Evolutionary conservation across 1,284 basidiomycete genomes (phyloP), one percentile per base, ranked within the genome.

Genomic region (Pseudozyma hubeiensis): DNA sequence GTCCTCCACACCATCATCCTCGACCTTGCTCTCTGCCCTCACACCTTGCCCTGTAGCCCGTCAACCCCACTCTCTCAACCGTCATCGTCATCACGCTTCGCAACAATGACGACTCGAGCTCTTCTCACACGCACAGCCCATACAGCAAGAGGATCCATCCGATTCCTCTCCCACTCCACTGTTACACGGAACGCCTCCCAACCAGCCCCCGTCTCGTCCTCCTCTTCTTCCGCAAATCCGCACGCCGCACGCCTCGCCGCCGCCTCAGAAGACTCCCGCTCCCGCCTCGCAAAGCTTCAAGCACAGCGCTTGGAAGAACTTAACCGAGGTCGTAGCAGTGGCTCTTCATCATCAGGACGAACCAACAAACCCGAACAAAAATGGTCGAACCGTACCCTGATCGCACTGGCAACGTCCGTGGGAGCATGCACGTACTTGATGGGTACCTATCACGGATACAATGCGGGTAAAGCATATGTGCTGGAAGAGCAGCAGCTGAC

Each of bases 331-430:
- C 59, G 56, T 30, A 29, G 19, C 4, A 37, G 64, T 33, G 31
- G 40, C 7, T 7, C 17, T 5, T 35, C 50, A 8, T 34, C 58
- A 11, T 43, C 31, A 10, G 53, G 44, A 5, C 37, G 49, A n/a
- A 29, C 66, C 4, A 67, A 56, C 17, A 54, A 43, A 33, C 70
- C 70, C 2, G 56, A 73, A 19, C 73, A 75, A 24, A 57, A 47
- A 24, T 75, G 73, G 73, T 75, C 73, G 30, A 71, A 67, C 11
- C 73, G 68, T 10, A 75, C 73, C 2, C 46, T 75, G 8, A 71
- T 75, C 17, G 68, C 68, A 39, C 51, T 75, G 1, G 68, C 68
- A 3, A 67, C 73, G 4, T 64, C 61, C 19, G 73, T 75, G 7
- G 73, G 73, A 4, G 64, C 70, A 1, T 73, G 64, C 17, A 73